Conservation (phyloP, 169 alveolate species). For the Cryptosporidium tyzzeri region DNA sequence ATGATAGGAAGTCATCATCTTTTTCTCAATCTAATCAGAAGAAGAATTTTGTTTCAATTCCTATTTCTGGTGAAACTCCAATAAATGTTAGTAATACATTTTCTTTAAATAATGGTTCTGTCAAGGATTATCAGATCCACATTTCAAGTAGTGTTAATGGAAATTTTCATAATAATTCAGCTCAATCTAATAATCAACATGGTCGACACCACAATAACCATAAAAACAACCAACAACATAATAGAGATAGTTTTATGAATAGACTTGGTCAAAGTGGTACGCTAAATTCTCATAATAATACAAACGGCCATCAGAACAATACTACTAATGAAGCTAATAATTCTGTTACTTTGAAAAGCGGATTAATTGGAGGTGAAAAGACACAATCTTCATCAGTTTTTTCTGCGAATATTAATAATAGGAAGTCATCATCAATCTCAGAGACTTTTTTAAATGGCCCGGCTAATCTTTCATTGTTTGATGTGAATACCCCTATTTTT, state of each 20-base stretch:
- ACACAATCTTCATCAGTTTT: not conserved
- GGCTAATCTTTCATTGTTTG: conserved; percentile 59
- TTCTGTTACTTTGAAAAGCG: not conserved
- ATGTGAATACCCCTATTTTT: conserved; percentile 66
- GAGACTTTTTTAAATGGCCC: conserved; percentile 68
- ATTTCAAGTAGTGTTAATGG: not conserved
- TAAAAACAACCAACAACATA: not conserved
- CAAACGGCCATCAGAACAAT: not conserved
- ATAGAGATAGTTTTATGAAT: not conserved
- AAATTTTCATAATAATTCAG: not conserved
- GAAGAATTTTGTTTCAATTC: conserved; percentile 4
- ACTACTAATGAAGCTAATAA: not conserved
- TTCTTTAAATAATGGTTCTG: conserved; percentile 3
- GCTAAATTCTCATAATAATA: not conserved
- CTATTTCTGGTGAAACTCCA: not conserved
- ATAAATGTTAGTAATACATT: conserved; percentile 8
- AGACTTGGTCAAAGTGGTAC: not conserved
- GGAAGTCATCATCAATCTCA: conserved; percentile 52
- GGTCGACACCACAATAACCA: not conserved
- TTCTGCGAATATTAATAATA: not conserved
- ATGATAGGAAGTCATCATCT: not conserved
- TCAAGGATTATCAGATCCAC: not conserved
- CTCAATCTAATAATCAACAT: not conserved
- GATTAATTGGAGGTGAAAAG: not conserved
- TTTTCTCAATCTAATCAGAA: conserved; percentile 24